Conservation (phyloP, 345 rosid genomes). For the Camelina hispida region DNA sequence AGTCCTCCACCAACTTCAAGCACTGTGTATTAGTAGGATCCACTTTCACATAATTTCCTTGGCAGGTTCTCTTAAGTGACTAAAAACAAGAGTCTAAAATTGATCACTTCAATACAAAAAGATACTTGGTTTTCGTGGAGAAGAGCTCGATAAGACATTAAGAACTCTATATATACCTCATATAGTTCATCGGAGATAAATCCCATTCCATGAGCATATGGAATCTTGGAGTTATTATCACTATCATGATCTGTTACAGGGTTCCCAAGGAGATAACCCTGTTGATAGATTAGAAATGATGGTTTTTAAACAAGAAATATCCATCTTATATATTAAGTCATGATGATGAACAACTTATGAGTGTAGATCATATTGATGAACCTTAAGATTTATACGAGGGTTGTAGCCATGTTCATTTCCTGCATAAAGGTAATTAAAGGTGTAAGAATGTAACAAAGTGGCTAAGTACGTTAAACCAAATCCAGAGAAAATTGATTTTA, state of each 20-base stretch:
- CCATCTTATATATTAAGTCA: not conserved
- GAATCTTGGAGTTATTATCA: conserved; percentile 52
- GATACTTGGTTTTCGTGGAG: not conserved
- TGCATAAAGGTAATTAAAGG: conserved; percentile 31
- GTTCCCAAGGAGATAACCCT: conserved; percentile 81
- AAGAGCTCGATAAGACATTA: not conserved
- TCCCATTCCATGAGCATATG: conserved; percentile 72
- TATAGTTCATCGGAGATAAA: conserved; percentile 76
- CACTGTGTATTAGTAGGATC: conserved; percentile 54
- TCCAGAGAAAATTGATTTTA: not conserved
- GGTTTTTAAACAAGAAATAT: not conserved
- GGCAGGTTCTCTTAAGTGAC: conserved; percentile 59
- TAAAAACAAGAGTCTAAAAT: conserved; percentile 28
- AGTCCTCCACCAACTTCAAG: conserved; percentile 33
- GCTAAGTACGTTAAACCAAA: not conserved
- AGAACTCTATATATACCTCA: conserved; percentile 44
- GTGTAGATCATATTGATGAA: conserved; percentile 19
- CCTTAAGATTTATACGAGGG: conserved; percentile 63
- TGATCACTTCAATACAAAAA: not conserved
- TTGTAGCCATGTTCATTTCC: conserved; percentile 55
- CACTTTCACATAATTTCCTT: conserved; percentile 37
- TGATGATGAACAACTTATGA: not conserved
- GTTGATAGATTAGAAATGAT: conserved; percentile 11
- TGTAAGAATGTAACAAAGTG: not conserved
- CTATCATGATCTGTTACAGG: conserved; percentile 34